Evolutionary conservation across 2,329 filamentous ascomycete species (phyloP).

Genomic region (Pseudogymnoascus sp.): DNA sequence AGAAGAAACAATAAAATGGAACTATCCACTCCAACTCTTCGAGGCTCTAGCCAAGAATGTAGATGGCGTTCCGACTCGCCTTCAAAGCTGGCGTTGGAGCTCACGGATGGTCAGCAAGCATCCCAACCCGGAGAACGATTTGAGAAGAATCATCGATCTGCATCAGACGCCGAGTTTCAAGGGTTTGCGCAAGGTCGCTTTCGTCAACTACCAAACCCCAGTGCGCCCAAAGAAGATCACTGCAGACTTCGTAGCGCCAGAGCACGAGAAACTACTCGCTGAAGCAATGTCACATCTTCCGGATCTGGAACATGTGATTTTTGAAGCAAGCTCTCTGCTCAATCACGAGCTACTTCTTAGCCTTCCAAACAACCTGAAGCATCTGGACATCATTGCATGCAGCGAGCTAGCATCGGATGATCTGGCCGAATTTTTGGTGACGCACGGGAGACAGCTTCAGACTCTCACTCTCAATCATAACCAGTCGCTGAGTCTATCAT

Average conservation of each 20-base stretch:
- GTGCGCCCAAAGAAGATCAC: conserved; percentile 26
- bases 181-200: conserved; percentile 46
- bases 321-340: conserved; percentile 68
- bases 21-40: conserved; percentile 60
- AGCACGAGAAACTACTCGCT: conserved; percentile 33
- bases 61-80: conserved; percentile 16
- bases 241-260: conserved; percentile 25
- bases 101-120: conserved; percentile 41
- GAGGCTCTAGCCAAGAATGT: conserved; percentile 44
- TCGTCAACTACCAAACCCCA: conserved; percentile 56
- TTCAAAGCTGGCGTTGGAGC: conserved; percentile 56
- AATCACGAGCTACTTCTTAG: conserved; percentile 59
- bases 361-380: conserved; percentile 57
- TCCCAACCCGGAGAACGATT: conserved; percentile 37
- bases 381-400: conserved; percentile 71
- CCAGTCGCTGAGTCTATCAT: conserved; percentile 66
- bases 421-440: conserved; percentile 55
- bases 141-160: conserved; percentile 32
- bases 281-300: conserved; percentile 48
- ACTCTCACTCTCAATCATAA: conserved; percentile 70
- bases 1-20: conserved; percentile 54
- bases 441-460: conserved; percentile 59
- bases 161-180: conserved; percentile 52
- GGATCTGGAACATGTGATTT: conserved; percentile 56
- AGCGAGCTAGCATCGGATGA: conserved; percentile 62